Base-by-base conservation (phyloP, 2,329 filamentous ascomycete genomes). In the Cladosporium sp. region DNA sequence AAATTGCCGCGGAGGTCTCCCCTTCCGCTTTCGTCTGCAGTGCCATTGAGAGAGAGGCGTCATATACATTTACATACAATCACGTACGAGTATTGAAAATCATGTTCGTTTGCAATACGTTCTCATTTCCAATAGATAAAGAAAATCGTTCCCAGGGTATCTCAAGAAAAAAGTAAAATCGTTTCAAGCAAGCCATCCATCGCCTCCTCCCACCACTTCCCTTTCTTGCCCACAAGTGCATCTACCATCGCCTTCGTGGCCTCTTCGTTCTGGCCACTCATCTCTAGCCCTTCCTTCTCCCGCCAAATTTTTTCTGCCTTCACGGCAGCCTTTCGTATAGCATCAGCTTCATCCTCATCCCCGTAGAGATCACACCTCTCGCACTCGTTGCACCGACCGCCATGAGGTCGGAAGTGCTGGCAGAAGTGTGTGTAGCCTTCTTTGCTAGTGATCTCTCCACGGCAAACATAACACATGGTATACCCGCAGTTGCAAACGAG, bases 381-480 rank as follows among this genome's bases (percentile, higher is more conserved):
- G 79, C 95, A 98, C 76, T 96, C 88, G 1, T 77, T 83, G 76
- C 95, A 99, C 16, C 84, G 82, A 16, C 86, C 85, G 58, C 93
- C 92, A 0, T 90, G 91, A 11, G 91, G 89, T 10, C 95, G 86
- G 77, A 98, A 98, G 79, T 98, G 95, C 76, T 97, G 91, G 76
- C 95, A 99, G 75, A 97, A 99, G 78, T 99, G 95, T 46, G 88
- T 85, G 77, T 99, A 98, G 0, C 94, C 93, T 76, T 93, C 89
- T 2, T 80, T 79, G 58, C 86, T 81, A 6, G 70, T 70, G 21
- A 85, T 79, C n/a, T 81, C 79, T 49, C 78, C 75, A 48, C 95
- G 91, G 78, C 95, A 99, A 56, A 98, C 88, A 75, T 99, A 99
- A 77, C 95, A 99, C 94, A 98, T 98, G 71, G 91, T 90, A 79